Base-by-base conservation (phyloP, 2,329 filamentous ascomycete species). In the Arthrobotrys conoides region DNA sequence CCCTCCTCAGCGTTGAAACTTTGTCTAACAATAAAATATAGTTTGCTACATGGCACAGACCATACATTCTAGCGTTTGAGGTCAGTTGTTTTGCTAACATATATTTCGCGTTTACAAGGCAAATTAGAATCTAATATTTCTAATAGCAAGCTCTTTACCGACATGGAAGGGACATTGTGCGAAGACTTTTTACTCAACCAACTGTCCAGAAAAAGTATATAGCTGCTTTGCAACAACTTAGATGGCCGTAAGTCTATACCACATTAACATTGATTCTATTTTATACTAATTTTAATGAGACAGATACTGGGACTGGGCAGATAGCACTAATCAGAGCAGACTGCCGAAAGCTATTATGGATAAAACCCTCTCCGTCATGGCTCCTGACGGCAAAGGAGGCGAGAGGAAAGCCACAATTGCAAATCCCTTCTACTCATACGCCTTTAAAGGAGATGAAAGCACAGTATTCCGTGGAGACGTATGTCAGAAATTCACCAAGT, bases 1-100 rank as follows among this genome's bases (percentile, higher is more conserved):
- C 5, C 22, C n/a, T 38, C 53, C 14, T 33, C 9, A 16, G 1
- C 41, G 0, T 22, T 30, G 18, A 5, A n/a, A n/a, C n/a, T 48
- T 10, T 16, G 22, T 22, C 70, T 73, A 51, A 67, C 18, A 2
- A 44, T 18, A n/a, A n/a, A 14, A 76, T 82, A 30, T 20, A 77
- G 73, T 83, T 83, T 63, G 73, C 80, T 6, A 81, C 81, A 51
- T 83, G 83, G 83, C 83, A 83, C 65, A 76, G 83, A 38, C 82
- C 82, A 9, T 83, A 83, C 46, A 67, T 83, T 49, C 41, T 77
- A n/a, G 80, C 83, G 22, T 59, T 82, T 12, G 82, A 83, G 80
- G 81, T 82, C 71, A 72, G 38, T 41, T 10, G 55, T 14, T 24
- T 2, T 27, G 49, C n/a, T 5, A 2, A 10, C 57, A 55, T 63